These are phyloP conservation scores for Candida stauntonica DNA, from an alignment of 805 yeast species.

Conservation along the genomic window DNA sequence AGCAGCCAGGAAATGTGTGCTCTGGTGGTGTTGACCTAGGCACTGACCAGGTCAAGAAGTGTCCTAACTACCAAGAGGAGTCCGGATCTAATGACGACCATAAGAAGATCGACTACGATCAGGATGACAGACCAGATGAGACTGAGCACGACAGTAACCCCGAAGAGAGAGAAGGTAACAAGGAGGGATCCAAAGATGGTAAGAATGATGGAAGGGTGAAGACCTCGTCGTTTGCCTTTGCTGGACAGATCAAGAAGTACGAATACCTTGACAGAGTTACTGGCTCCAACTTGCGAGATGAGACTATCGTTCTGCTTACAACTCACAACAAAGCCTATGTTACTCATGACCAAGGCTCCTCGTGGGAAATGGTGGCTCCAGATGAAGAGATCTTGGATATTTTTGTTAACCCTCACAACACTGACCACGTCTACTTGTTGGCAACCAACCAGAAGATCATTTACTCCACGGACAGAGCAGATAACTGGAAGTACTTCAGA, in stretches of 20 bases:
- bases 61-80: constrained; percentile 20
- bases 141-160: constrained; percentile 25
- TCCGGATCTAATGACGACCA: constrained; percentile 12
- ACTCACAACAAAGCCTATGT: constrained; percentile 47
- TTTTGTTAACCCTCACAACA: constrained; percentile 55
- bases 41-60: constrained; percentile 9
- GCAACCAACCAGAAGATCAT: constrained; percentile 33
- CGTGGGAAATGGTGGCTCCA: constrained; percentile 28
- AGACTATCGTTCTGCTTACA: constrained; percentile 62
- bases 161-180: constrained; percentile 33
- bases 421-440: constrained; percentile 39
- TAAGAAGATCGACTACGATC: constrained; percentile 24
- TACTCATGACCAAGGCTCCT: constrained; percentile 52
- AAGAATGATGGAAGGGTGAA: constrained; percentile 31
- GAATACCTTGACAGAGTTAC: constrained; percentile 47
- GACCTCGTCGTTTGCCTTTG: constrained; percentile 40
- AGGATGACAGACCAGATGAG: constrained; percentile 29
- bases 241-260: constrained; percentile 51
- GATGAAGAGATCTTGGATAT: constrained; percentile 46
- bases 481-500: constrained; percentile 39
- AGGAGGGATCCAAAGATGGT: constrained; percentile 32
- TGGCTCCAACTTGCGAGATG: constrained; percentile 44
- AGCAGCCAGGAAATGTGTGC: constrained; percentile 45
- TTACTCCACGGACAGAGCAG: constrained; percentile 69
- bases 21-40: constrained; percentile 25